phyloP scores from a whole-genome alignment of 2,329 filamentous ascomycete genomes.

The Cyphellophora europaea region DNA sequence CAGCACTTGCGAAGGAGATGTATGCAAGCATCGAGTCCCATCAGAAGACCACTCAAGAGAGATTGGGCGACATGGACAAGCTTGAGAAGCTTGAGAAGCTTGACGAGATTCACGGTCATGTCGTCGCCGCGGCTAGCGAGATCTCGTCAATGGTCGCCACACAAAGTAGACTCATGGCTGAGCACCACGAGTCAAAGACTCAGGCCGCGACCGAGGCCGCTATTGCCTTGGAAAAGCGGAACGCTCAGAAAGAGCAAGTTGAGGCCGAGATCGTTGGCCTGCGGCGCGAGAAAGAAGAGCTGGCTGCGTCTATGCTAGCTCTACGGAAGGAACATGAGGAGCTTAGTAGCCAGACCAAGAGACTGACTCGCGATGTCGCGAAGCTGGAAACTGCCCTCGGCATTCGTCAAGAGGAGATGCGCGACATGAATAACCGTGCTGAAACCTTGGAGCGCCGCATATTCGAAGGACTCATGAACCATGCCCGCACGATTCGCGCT shows the following conservation, averaged over 20 bases:
- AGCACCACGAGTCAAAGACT: constrained; percentile 71
- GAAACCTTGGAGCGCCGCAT: constrained; percentile 86
- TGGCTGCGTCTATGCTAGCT: constrained; percentile 46
- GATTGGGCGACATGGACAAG: constrained; percentile 66
- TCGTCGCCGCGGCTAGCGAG: constrained; percentile 73
- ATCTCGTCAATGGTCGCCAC: constrained; percentile 71
- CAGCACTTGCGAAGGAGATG: constrained; percentile 26
- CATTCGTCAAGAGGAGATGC: constrained; percentile 81
- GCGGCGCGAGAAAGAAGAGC: constrained; percentile 52
- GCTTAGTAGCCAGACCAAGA: constrained; percentile 66
- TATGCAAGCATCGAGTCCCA: constrained; percentile 51
- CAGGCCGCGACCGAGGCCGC: constrained; percentile 71
- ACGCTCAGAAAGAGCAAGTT: constrained; percentile 55
- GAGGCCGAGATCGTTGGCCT: constrained; percentile 42
- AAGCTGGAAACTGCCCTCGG: constrained; percentile 83
- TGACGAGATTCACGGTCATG: constrained; percentile 80
- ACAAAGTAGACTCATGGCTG: constrained; percentile 64
- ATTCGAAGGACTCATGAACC: constrained; percentile 89
- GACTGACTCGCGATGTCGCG: constrained; percentile 75
- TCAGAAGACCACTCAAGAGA: constrained; percentile 56
- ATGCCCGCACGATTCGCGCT: constrained; percentile 67
- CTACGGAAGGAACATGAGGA: constrained; percentile 50
- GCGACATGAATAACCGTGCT: constrained; percentile 80
- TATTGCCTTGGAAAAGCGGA: constrained; percentile 68
- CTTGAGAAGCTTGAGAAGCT: constrained; percentile 79